Base-by-base conservation (phyloP, 2,329 filamentous ascomycete genomes). In the Cladorrhinum sp. region DNA sequence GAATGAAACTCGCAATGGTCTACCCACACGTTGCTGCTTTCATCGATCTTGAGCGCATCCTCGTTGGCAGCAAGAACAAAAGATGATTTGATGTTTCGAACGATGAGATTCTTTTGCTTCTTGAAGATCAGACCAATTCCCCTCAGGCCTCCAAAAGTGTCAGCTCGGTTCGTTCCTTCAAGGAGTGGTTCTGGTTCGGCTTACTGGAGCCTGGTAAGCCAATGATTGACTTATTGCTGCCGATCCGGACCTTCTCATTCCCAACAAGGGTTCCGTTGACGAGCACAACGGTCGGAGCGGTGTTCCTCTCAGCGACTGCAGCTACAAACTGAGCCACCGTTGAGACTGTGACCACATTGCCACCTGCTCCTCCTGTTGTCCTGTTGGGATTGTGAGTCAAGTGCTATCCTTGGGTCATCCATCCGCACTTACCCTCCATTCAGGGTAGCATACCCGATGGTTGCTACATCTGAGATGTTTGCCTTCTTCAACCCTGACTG, bases 1-100 rank as follows among this genome's bases (percentile, higher is more conserved):
- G 83, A 85, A 3, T 81, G 85, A 21, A 90, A 78, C 65, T 90
- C 86, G 71, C 80, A 79, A 76, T 89, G 87, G 75, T 90, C 87
- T 55, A 90, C 75, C 87, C 86, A 90, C 68, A 86, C 77, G 65
- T 87, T 86, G 60, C 72, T 82, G 55, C 81, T 79, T 12, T 70
- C 71, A 72, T 69, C 64, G 62, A 87, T 82, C 64, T 79, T 81
- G 65, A 88, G 81, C 61, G 82, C 83, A 66, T 88, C 86, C 20
- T 85, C 85, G 63, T 82, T 79, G 24, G 73, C 71, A 9, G 85
- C 85, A 14, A 78, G 70, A 30, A 86, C 83, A 69, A 84, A 82
- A 63, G 79, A 73, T 66, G 87, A 84, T 63, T 79, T 80, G 62
- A 88, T 70, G 77, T 88, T 88, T 36, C 84, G 80, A 64, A 88